Evolutionary conservation across 768 basidiomycete genomes (phyloP).

Genomic region (Leucogyrophana mollusca): DNA sequence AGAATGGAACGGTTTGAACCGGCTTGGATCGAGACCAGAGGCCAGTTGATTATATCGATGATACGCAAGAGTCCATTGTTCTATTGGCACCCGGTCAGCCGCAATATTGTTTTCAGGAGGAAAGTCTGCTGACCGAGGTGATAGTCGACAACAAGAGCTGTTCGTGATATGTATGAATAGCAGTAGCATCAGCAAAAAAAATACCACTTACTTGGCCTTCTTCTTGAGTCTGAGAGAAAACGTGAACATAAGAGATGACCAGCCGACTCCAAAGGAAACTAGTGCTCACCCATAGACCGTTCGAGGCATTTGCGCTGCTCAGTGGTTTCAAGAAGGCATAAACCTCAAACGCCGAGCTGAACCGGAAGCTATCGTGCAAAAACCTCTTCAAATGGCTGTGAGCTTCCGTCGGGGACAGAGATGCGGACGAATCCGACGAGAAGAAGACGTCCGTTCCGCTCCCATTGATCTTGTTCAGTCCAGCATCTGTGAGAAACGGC

Average conservation of each 20-base stretch:
- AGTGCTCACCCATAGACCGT: constrained; percentile 40
- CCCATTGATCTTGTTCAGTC: constrained; percentile 44
- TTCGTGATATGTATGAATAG: constrained; percentile 2
- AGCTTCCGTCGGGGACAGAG: constrained; percentile 44
- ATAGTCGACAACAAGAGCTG: constrained; percentile 41
- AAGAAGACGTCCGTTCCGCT: constrained; percentile 45
- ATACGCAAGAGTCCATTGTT: constrained; percentile 52
- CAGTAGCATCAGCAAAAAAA: constrained; percentile 2
- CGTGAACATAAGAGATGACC: constrained; percentile 1
- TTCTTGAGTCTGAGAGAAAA: constrained; percentile 36
- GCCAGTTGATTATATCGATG: constrained; percentile 47
- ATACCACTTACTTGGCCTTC: constrained; percentile 46
- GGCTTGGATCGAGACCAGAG: constrained; percentile 36
- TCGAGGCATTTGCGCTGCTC: constrained; percentile 37
- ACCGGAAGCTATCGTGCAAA: constrained; percentile 42
- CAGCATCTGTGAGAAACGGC: constrained; percentile 44
- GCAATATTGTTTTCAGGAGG: no score
- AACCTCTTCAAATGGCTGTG: constrained; percentile 45
- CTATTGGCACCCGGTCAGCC: constrained; percentile 22
- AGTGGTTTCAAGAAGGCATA: constrained; percentile 43
- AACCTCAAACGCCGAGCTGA: constrained; percentile 38
- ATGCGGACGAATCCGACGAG: constrained; percentile 23
- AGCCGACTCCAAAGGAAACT: no score
- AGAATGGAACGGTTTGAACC: constrained; percentile 34
- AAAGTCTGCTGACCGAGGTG: constrained; percentile 39